Evolutionary conservation across 2,329 filamentous ascomycete genomes (phyloP), one percentile per base, ranked within the genome.

Genomic region (Phaeosphaeriaceae sp.): DNA sequence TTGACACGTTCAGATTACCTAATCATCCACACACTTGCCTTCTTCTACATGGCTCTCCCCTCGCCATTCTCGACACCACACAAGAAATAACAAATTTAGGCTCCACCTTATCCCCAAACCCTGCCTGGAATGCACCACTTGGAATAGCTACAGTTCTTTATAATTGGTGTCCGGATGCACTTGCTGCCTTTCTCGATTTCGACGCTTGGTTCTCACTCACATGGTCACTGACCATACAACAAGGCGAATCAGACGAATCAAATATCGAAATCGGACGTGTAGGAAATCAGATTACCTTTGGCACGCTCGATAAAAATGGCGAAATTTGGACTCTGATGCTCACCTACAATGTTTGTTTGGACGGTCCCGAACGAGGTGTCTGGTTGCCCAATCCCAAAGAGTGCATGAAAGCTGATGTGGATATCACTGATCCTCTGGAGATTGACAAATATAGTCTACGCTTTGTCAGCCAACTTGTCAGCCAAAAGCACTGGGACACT

Each of bases 131-230:
- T 6, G 30, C 53, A 23, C 40, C 59, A 26, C 54, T 46, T 32
- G 59, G 50, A 26, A 33, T 65, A 34, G 56, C 62, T 8, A 65
- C 58, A 11, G 34, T 63, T 1, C 46, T 65, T 1, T 55, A 64
- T 40, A 51, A 50, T 11, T 65, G 60, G 62, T 50, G 53, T 34
- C 57, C 62, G 12, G 48, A 50, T 6, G 42, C 60, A 0, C 48
- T 65, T 1, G 17, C 46, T 13, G 62, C 58, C 0, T 63, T 65
- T 9, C 37, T 65, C 3, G 62, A 65, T 23, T 36, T 58, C 8
- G 62, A 64, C 28, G 62, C 62, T 7, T 65, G 62, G 62, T 65
- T 65, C 18, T 60, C 56, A 13, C 20, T 64, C 1, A 65, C 62
- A 15, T 65, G 60, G 62, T 56, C 48, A 0, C 38, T 54, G 1